Evolutionary conservation across 169 alveolate genomes (phyloP).

Genomic region (Cryptosporidium viatorum): DNA sequence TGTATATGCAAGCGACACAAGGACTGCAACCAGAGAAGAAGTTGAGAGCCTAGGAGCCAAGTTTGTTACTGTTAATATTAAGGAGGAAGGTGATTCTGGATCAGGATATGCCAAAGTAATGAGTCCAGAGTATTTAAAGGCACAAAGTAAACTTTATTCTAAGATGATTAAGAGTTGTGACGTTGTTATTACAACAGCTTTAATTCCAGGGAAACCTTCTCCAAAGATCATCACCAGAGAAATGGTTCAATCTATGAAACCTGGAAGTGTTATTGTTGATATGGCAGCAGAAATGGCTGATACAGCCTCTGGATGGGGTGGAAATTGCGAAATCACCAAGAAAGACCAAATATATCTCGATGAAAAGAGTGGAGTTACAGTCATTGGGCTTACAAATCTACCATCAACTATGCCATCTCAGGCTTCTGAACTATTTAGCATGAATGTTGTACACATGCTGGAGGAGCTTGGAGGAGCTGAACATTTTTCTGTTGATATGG

Average conservation of each 20-base stretch:
- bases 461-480: slow-evolving; percentile 86
- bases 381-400: slow-evolving; percentile 89
- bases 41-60: slow-evolving; percentile 87
- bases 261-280: slow-evolving; percentile 92
- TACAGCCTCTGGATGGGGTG: slow-evolving; percentile 85
- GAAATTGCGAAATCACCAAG: slow-evolving; percentile 87
- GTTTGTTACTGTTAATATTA: slow-evolving; percentile 81
- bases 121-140: slow-evolving; percentile 81
- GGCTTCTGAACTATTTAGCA: slow-evolving; percentile 86
- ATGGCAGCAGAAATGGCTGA: slow-evolving; percentile 90
- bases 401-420: slow-evolving; percentile 90
- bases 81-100: slow-evolving; percentile 83
- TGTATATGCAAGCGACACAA: slow-evolving; percentile 89
- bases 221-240: slow-evolving; percentile 89
- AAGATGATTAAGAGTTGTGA: slow-evolving; percentile 88
- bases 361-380: slow-evolving; percentile 85
- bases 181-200: slow-evolving; percentile 92
- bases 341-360: slow-evolving; percentile 82
- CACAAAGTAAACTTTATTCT: slow-evolving; percentile 84
- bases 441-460: slow-evolving; percentile 85
- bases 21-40: slow-evolving; percentile 87
- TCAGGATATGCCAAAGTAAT: slow-evolving; percentile 89
- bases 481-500: slow-evolving; percentile 80
- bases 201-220: slow-evolving; percentile 92
- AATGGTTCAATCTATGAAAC: slow-evolving; percentile 86